Evolutionary conservation across 2,329 filamentous ascomycete species (phyloP).

Genomic region (Xylaria arbuscula): DNA sequence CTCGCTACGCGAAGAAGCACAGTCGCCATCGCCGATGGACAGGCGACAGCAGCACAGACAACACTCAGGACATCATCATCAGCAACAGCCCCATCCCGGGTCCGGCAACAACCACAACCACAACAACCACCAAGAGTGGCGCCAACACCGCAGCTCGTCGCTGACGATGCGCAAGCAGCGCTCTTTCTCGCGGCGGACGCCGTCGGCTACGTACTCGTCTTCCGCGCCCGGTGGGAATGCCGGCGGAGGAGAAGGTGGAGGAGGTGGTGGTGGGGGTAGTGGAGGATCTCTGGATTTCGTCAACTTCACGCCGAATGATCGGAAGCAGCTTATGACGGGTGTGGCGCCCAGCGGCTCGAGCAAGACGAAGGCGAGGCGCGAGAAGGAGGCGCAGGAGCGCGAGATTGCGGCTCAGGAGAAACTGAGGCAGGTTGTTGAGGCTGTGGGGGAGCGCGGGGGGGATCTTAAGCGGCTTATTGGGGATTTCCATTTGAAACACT

Average conservation of each 20-base stretch:
- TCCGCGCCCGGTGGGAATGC: conserved; percentile 35
- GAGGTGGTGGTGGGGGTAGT: conserved; percentile 46
- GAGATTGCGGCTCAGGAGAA: conserved; percentile 89
- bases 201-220: conserved; percentile 29
- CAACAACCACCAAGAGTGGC: conserved; percentile 31
- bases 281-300: conserved; percentile 72
- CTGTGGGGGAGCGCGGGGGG: conserved; percentile 67
- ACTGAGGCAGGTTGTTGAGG: conserved; percentile 74
- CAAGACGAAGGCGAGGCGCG: conserved; percentile 93
- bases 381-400: conserved; percentile 86
- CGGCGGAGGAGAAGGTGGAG: conserved; percentile 39
- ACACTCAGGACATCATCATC: background rate
- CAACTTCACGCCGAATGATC: conserved; percentile 88
- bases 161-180: conserved; percentile 53
- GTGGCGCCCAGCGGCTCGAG: conserved; percentile 91
- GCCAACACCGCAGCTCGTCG: conserved; percentile 43
- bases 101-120: background rate
- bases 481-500: conserved; percentile 52
- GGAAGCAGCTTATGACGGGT: conserved; percentile 81
- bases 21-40: conserved; percentile 54
- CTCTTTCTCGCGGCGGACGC: conserved; percentile 50
- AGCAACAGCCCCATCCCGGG: background rate
- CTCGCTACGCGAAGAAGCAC: conserved; percentile 46
- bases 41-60: background rate
- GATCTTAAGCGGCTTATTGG: conserved; percentile 67